A percentile compares a stretch with the other conserved stretches of the same genome.
Evolutionary conservation across 2,329 filamentous ascomycete species (phyloP).

Genomic region (Sarocladium strictum): DNA sequence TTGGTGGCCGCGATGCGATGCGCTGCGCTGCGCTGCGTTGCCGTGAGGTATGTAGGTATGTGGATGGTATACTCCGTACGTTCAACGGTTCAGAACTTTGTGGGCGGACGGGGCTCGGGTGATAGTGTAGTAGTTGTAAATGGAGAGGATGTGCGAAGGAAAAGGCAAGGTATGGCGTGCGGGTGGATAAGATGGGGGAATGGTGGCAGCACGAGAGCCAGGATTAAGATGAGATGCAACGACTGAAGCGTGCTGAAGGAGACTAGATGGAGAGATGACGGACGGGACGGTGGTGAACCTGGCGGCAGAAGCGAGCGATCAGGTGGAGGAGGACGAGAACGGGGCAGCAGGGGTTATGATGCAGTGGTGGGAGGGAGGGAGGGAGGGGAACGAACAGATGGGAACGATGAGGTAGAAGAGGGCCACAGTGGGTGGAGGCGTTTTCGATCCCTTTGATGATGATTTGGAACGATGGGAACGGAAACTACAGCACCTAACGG

Average conservation of each 20-base stretch:
- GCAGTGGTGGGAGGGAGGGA: conserved; percentile 12
- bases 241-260: not conserved
- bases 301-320: conserved; percentile 13
- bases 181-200: not conserved
- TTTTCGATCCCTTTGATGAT: not conserved
- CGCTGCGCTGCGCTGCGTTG: conserved; percentile 9
- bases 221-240: not conserved
- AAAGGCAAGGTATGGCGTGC: not conserved
- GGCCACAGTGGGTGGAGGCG: conserved; percentile 13
- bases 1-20: conserved; percentile 8
- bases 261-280: conserved; percentile 15
- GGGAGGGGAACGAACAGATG: conserved; percentile 16
- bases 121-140: no score
- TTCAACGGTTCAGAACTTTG: not conserved
- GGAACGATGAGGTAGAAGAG: conserved; percentile 16
- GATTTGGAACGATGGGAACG: conserved; percentile 9
- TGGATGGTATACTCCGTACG: conserved; percentile 11
- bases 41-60: conserved; percentile 2
- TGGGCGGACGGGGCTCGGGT: no score
- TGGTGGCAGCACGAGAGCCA: not conserved
- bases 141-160: not conserved
- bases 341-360: conserved; percentile 2
- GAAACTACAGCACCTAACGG: conserved; percentile 14
- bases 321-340: conserved; percentile 10
- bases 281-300: conserved; percentile 19